Evolutionary conservation across 2,329 filamentous ascomycete species (phyloP).

Genomic region (Aspergillus ustus): DNA sequence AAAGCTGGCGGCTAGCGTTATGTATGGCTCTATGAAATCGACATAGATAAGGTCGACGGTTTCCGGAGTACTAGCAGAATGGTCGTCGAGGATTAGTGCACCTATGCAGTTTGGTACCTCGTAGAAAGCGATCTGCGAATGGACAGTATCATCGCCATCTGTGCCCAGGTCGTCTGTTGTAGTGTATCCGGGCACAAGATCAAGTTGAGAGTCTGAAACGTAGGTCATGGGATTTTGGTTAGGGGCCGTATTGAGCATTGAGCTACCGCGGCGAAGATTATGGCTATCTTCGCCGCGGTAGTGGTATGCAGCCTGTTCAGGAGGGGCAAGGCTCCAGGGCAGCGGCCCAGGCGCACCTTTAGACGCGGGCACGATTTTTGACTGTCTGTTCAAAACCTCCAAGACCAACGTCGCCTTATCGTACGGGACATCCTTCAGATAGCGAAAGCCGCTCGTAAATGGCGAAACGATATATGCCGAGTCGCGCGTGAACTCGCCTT

Average conservation of each 20-base stretch:
- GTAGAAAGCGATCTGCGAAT: slow-evolving; percentile 75
- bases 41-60: slow-evolving; percentile 88
- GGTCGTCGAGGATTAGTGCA: slow-evolving; percentile 57
- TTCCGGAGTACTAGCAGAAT: slow-evolving; percentile 59
- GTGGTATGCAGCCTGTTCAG: slow-evolving; percentile 46
- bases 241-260: slow-evolving; percentile 7
- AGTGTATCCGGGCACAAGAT: slow-evolving; percentile 76
- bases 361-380: slow-evolving; percentile 50
- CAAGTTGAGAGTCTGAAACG: slow-evolving; percentile 29
- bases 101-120: slow-evolving; percentile 83
- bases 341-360: slow-evolving; percentile 22
- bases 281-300: slow-evolving; percentile 24
- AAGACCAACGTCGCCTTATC: slow-evolving; percentile 71
- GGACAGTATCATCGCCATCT: slow-evolving; percentile 90
- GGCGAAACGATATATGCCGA: slow-evolving; percentile 85
- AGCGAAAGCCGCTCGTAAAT: slow-evolving; percentile 78
- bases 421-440: slow-evolving; percentile 81
- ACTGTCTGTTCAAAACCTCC: slow-evolving; percentile 61
- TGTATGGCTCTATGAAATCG: slow-evolving; percentile 85
- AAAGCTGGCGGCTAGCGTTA: slow-evolving; percentile 74
- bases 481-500: slow-evolving; percentile 87
- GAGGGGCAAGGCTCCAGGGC: slow-evolving; percentile 46
- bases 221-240: slow-evolving; percentile 36
- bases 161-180: slow-evolving; percentile 81
- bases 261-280: not conserved